Conservation (phyloP, 371 early-diverging fungal species). For the Actinomucor elegans region DNA sequence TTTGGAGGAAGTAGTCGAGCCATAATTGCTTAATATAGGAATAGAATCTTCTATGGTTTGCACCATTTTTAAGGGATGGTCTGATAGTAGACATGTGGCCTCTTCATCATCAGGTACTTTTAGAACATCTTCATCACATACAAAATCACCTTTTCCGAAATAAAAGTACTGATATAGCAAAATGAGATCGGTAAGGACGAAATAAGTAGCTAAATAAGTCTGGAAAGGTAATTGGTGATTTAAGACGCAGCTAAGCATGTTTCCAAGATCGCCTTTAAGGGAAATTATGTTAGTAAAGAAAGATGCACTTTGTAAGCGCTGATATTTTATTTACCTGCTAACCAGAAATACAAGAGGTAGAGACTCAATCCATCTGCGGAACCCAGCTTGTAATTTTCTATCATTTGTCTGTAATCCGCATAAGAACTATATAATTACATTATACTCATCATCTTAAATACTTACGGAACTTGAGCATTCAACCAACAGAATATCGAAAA, state of each 20-base stretch:
- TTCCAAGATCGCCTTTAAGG: conserved; percentile 63
- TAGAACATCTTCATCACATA: neutral
- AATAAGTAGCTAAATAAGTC: conserved; percentile 16
- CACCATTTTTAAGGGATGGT: neutral
- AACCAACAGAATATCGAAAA: conserved; percentile 30
- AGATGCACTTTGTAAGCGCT: neutral
- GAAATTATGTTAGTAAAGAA: neutral
- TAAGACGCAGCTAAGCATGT: conserved; percentile 69
- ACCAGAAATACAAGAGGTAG: conserved; percentile 64
- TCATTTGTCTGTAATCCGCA: conserved; percentile 44
- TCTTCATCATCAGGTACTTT: neutral
- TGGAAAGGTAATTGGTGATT: conserved; percentile 47
- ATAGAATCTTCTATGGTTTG: neutral
- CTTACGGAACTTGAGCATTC: conserved; percentile 33
- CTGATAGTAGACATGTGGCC: neutral
- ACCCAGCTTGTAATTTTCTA: conserved; percentile 50
- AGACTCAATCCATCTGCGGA: conserved; percentile 56
- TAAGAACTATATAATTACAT: neutral
- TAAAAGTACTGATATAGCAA: conserved; percentile 26
- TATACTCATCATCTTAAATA: neutral
- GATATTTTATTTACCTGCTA: conserved; percentile 43
- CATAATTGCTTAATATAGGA: too few relatives aligned
- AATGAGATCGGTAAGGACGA: conserved; percentile 19
- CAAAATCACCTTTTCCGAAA: conserved; percentile 5
- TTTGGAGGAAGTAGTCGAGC: neutral